Evolutionary conservation across 345 rosid genomes (phyloP).

Genomic region (Brassica rapa): DNA sequence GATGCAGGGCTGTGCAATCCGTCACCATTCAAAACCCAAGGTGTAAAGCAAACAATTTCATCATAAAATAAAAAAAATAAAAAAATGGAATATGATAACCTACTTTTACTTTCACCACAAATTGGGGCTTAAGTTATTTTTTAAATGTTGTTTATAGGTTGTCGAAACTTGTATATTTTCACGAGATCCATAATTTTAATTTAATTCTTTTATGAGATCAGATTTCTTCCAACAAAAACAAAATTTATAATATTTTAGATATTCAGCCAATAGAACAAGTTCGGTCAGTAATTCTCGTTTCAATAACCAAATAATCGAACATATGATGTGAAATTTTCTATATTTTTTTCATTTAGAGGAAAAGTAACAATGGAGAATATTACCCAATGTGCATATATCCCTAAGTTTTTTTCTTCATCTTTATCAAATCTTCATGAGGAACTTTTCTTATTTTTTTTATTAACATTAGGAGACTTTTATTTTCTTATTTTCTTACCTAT

Average conservation of each 20-base stretch:
- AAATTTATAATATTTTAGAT: no score
- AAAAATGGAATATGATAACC: background rate
- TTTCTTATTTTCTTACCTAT: conserved; percentile 28
- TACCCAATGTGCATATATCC: background rate
- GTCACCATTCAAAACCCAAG: no score
- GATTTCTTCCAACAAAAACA: no score
- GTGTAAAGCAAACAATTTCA: background rate
- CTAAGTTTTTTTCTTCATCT: background rate
- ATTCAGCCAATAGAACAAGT: no score
- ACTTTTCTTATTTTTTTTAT: background rate
- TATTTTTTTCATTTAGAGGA: background rate
- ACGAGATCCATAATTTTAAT: no score
- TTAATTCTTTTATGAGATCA: no score
- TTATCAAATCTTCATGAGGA: background rate
- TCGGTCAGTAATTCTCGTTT: no score
- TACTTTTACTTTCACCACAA: background rate
- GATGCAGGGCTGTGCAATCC: no score
- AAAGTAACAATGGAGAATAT: background rate
- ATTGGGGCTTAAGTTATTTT: conserved; percentile 6
- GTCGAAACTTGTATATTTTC: no score
- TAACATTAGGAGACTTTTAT: no score
- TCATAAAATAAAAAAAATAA: background rate
- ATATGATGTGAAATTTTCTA: background rate
- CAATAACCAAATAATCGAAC: background rate
- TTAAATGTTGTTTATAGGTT: no score